Evolutionary conservation across 169 alveolate genomes (phyloP), one percentile per base, ranked within the genome.

Genomic region (Plasmodium knowlesi): DNA sequence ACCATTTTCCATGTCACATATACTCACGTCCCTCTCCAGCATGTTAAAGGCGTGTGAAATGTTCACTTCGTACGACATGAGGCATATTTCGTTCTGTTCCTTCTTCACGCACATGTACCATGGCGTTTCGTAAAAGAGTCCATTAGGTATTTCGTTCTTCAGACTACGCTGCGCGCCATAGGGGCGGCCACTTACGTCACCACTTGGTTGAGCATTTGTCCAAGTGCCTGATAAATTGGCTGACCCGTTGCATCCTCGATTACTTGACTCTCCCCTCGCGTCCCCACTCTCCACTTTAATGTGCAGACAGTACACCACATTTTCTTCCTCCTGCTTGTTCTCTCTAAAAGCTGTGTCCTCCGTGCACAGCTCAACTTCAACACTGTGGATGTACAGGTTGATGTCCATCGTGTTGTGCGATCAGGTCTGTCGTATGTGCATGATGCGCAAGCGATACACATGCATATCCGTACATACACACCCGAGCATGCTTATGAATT

Each of bases 41-140:
- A 88, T 54, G 53, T 88, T 88, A 80, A 88, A 88, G 14, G 78
- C 82, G 34, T 88, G 74, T 1, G 94, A 78, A 41, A 88, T 88
- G 50, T 88, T 88, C 53, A 88, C 82, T 88, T 88, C 94, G 50
- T 88, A 88, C 39, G 86, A 88, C 94, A 88, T 88, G 90, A 88
- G 67, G 71, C 94, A 88, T 46, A 88, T 19, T 88, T 88, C 94
- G 34, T 14, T 78, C 16, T 54, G 12, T 8, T 30, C 89, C 61
- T 53, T 32, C 73, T 88, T 76, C 43, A 88, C 50, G 39, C 94
- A 79, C 81, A 88, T 88, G 37, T 88, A 88, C 94, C 94, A 88
- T 57, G 94, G 94, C 22, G 94, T 88, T 88, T 88, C 94, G 71
- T 78, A 88, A 61, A 76, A 79, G 28, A 46, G 53, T 5, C 41